Conservation (phyloP, 768 basidiomycete genomes). For the Lepiota subincarnata region DNA sequence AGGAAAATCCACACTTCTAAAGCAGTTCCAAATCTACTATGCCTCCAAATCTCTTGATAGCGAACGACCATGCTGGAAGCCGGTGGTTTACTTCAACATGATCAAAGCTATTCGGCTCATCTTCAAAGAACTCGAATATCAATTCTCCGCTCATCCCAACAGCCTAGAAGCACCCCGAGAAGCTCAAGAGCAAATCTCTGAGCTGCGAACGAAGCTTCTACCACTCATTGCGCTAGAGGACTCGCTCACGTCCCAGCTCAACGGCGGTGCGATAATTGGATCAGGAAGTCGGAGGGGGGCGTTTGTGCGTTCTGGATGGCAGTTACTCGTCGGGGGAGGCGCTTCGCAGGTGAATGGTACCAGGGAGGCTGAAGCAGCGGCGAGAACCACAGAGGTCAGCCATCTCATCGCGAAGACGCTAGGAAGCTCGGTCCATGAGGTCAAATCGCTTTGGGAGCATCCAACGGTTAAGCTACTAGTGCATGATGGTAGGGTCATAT, state of each 20-base stretch:
- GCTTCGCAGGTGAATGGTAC: slow-evolving; percentile 2
- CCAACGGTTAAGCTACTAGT: slow-evolving; percentile 58
- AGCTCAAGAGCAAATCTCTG: slow-evolving; percentile 39
- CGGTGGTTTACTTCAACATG: slow-evolving; percentile 81
- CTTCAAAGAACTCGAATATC: slow-evolving; percentile 65
- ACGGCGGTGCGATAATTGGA: slow-evolving; percentile 55
- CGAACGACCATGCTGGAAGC: slow-evolving; percentile 72
- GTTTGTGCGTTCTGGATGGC: slow-evolving; percentile 72
- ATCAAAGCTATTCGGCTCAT: slow-evolving; percentile 76
- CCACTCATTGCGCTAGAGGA: slow-evolving; percentile 66
- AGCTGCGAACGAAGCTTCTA: slow-evolving; percentile 52
- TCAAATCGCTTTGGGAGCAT: slow-evolving; percentile 67
- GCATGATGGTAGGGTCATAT: slow-evolving; percentile 51
- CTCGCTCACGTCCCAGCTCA: slow-evolving; percentile 63
- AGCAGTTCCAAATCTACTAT: slow-evolving; percentile 82
- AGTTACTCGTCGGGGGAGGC: slow-evolving; percentile 38
- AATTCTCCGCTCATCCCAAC: slow-evolving; percentile 29
- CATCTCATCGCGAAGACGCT: slow-evolving; percentile 55
- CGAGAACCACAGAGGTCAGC: slow-evolving; percentile 30
- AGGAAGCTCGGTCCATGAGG: slow-evolving; percentile 42
- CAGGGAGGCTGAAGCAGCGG: slow-evolving; percentile 26
- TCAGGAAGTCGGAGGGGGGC: slow-evolving; percentile 55
- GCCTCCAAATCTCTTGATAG: slow-evolving; percentile 65
- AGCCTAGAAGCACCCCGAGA: slow-evolving; percentile 17
- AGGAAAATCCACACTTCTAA: slow-evolving; percentile 82